Conservation (phyloP, 257 asterid genomes). For the Euphrasia confusa region DNA sequence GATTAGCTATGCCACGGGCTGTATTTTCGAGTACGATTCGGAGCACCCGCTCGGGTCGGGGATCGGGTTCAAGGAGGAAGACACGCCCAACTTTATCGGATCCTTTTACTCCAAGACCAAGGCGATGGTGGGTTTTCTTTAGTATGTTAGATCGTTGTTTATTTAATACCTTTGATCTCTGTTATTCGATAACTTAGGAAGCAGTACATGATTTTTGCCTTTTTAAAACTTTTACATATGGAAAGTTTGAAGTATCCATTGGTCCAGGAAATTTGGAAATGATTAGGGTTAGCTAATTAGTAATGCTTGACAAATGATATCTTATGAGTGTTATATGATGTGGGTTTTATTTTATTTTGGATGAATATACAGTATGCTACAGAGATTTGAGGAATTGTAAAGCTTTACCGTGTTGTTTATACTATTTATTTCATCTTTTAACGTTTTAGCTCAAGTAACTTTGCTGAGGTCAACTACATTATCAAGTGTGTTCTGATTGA, state of each 20-base stretch:
- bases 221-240: too few species aligned
- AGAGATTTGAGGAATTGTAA: neutral
- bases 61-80: slow-evolving; percentile 75
- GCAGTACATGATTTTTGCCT: too few species aligned
- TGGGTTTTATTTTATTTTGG: neutral
- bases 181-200: too few species aligned
- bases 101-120: slow-evolving; percentile 77
- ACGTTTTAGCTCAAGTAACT: too few species aligned
- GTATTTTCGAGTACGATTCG: slow-evolving; percentile 62
- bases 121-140: slow-evolving; percentile 52
- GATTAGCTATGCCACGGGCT: slow-evolving; percentile 67
- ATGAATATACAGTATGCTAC: neutral
- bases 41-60: slow-evolving; percentile 59
- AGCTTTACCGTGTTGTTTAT: too few species aligned
- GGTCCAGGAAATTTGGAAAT: neutral
- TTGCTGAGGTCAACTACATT: too few species aligned
- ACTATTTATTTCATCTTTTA: too few species aligned
- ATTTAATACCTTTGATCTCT: neutral
- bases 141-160: slow-evolving; percentile 13
- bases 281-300: neutral
- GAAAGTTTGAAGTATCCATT: too few species aligned
- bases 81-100: slow-evolving; percentile 64
- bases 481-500: neutral
- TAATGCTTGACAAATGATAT: neutral
- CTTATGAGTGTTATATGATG: neutral